phyloP scores from a whole-genome alignment of 192 early-diverging fungal species.

The Gorgonomyces haynaldii region DNA sequence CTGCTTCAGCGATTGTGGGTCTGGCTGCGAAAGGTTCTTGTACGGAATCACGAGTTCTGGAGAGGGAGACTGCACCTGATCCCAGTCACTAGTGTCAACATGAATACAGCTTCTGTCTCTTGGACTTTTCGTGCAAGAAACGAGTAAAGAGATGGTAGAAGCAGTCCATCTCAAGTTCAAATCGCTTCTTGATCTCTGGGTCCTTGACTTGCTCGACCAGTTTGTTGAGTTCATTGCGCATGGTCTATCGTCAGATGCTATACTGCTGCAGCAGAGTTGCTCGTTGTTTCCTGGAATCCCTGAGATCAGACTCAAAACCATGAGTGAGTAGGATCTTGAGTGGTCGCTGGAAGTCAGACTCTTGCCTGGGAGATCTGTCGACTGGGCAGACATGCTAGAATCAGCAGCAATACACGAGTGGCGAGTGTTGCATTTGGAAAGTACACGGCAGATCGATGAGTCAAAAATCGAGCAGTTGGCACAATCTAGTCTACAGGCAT shows the following conservation, averaged over 20 bases:
- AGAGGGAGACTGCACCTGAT: conserved; percentile 78
- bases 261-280: conserved; percentile 13
- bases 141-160: conserved; percentile 50
- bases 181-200: conserved; percentile 29
- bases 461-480: no score
- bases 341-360: conserved; percentile 5
- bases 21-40: conserved; percentile 44
- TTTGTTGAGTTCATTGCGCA: conserved; percentile 64
- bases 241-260: conserved; percentile 29
- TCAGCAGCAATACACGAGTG: no score
- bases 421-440: no score
- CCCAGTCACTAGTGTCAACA: conserved; percentile 66
- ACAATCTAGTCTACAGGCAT: no score
- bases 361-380: no score
- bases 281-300: conserved; percentile 42
- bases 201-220: conserved; percentile 46
- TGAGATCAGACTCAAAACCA: conserved; percentile 8
- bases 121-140: conserved; percentile 70
- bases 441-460: no score
- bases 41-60: conserved; percentile 60
- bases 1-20: conserved; percentile 28
- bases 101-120: conserved; percentile 61
- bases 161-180: conserved; percentile 31
- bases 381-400: no score
- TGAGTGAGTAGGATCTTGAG: conserved; percentile 4